Conservation (phyloP, 1,284 basidiomycete genomes). For the Cerioporus squamosus region DNA sequence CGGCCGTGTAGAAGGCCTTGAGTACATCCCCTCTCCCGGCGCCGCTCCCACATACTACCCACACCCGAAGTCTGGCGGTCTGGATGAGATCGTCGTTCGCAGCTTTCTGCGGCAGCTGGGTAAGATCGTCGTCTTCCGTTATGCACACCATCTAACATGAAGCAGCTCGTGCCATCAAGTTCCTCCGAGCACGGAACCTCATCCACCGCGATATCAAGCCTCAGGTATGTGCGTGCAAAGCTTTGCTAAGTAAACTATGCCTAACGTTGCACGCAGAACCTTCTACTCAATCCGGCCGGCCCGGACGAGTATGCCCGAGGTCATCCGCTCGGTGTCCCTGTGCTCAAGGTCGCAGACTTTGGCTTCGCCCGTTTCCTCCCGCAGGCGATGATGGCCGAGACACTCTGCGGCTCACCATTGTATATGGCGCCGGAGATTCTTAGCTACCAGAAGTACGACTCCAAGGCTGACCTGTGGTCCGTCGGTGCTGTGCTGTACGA, state of each 20-base stretch:
- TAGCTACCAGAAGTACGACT: slow-evolving; percentile 97
- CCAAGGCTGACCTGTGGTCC: slow-evolving; percentile 97
- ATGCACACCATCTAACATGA: neutral
- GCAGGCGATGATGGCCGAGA: slow-evolving; percentile 94
- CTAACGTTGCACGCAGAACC: slow-evolving; percentile 59
- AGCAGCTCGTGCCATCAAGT: slow-evolving; percentile 89
- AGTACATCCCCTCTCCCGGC: slow-evolving; percentile 73
- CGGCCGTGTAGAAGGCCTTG: slow-evolving; percentile 83
- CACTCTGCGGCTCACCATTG: slow-evolving; percentile 96
- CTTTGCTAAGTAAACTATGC: too few species aligned
- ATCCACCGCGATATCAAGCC: slow-evolving; percentile 99
- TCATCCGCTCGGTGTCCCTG: slow-evolving; percentile 89
- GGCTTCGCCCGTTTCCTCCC: slow-evolving; percentile 95
- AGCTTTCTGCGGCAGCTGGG: slow-evolving; percentile 94
- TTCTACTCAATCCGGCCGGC: slow-evolving; percentile 86
- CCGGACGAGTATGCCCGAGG: slow-evolving; percentile 81
- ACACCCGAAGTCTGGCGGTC: slow-evolving; percentile 89
- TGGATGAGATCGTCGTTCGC: slow-evolving; percentile 90
- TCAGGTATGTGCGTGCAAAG: slow-evolving; percentile 62
- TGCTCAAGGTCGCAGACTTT: slow-evolving; percentile 98
- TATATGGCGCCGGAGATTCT: slow-evolving; percentile 99
- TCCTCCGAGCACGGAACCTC: slow-evolving; percentile 87
- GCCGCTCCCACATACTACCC: slow-evolving; percentile 83
- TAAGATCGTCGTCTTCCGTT: slow-evolving; percentile 39
- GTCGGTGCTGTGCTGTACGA: slow-evolving; percentile 97